Evolutionary conservation across 805 yeast genomes (phyloP).

Genomic region (Yamadazyma tumulicola): DNA sequence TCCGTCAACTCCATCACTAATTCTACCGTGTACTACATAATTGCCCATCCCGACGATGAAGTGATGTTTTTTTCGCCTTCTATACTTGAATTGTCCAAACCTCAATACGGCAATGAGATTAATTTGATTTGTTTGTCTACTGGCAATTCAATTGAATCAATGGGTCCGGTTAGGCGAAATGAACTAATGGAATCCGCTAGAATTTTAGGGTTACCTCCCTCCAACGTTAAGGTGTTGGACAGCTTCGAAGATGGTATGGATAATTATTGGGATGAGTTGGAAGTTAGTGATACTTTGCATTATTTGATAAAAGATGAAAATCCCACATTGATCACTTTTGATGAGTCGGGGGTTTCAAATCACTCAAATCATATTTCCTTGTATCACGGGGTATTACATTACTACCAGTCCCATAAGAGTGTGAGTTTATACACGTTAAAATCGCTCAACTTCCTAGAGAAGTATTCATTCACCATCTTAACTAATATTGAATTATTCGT

Average conservation of each 20-base stretch:
- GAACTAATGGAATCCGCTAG: conserved; percentile 60
- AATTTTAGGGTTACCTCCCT: conserved; percentile 45
- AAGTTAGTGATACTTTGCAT: conserved; percentile 38
- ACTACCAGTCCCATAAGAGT: conserved; percentile 11
- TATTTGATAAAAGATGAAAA: conserved; percentile 18
- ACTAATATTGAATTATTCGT: conserved; percentile 41
- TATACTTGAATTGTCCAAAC: conserved; percentile 46
- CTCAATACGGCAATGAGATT: conserved; percentile 47
- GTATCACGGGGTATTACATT: conserved; percentile 46
- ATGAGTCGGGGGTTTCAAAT: conserved; percentile 72
- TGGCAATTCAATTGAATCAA: conserved; percentile 64
- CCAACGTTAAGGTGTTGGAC: conserved; percentile 45
- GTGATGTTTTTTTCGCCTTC: conserved; percentile 95
- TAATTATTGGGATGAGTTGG: conserved; percentile 54
- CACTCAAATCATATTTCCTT: conserved; percentile 85
- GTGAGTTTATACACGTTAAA: conserved; percentile 20
- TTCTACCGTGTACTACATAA: conserved; percentile 48
- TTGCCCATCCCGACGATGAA: conserved; percentile 98
- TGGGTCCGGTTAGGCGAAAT: conserved; percentile 57
- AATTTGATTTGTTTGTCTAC: conserved; percentile 67
- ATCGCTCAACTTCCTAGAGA: conserved; percentile 38
- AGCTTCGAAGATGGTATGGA: conserved; percentile 62
- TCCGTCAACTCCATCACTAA: conserved; percentile 33
- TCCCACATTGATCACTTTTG: conserved; percentile 69
- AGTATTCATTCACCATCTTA: conserved; percentile 47